phyloP scores from a whole-genome alignment of 257 asterid genomes.

The Solanum piurae region DNA sequence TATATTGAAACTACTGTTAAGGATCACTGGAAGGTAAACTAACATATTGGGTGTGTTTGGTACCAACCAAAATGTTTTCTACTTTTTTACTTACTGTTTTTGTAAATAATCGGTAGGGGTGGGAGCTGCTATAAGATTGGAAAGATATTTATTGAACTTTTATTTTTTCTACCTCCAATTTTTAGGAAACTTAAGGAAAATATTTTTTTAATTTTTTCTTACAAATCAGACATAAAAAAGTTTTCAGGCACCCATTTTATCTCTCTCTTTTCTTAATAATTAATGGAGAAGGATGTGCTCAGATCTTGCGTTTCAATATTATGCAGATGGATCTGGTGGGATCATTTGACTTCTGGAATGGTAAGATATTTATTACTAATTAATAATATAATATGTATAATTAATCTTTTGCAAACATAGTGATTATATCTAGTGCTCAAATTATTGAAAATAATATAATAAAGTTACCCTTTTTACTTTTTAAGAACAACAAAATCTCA shows the following conservation, averaged over 20 bases:
- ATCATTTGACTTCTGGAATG: constrained; percentile 32
- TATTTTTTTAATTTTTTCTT: too few species aligned
- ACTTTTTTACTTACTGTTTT: not conserved
- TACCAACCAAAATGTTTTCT: not conserved
- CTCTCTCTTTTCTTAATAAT: not conserved
- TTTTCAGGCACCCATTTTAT: not conserved
- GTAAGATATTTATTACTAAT: not conserved
- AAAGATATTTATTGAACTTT: too few species aligned
- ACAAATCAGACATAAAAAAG: not conserved
- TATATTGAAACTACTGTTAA: constrained; percentile 28
- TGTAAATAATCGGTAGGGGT: not conserved
- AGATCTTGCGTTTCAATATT: not conserved
- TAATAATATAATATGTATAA: not conserved
- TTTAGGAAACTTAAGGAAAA: not conserved
- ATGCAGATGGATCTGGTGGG: constrained; percentile 41
- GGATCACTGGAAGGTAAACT: constrained; percentile 47
- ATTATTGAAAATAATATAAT: not conserved
- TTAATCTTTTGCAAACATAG: not conserved
- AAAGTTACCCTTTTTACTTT: not conserved
- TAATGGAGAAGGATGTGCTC: not conserved
- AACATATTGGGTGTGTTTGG: not conserved
- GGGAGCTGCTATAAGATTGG: not conserved
- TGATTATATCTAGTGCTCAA: not conserved
- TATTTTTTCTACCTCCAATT: not conserved
- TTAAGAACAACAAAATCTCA: not conserved